Evolutionary conservation across 2,329 filamentous ascomycete species (phyloP).

Genomic region (Alternaria brassicicola): DNA sequence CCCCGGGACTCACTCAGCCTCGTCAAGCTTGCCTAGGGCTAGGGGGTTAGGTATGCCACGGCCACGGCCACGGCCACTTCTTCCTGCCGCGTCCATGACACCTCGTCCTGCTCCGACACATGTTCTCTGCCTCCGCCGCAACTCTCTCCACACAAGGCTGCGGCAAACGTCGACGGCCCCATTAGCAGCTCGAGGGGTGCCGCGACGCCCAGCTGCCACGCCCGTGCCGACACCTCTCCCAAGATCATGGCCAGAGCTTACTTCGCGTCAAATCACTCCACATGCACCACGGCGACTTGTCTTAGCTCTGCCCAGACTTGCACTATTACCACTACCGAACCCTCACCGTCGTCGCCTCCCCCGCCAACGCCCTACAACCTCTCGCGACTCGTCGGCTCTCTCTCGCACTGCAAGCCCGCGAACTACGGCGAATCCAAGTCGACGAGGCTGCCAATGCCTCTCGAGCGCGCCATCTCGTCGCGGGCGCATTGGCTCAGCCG

Average conservation of each 20-base stretch:
- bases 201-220: slow-evolving; percentile 14
- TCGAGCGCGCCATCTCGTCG: slow-evolving; percentile 35
- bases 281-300: slow-evolving; percentile 21
- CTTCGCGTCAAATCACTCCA: slow-evolving; percentile 23
- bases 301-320: slow-evolving; percentile 13
- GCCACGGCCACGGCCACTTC: slow-evolving; percentile 12
- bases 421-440: slow-evolving; percentile 25
- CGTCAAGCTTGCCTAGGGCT: slow-evolving; percentile 3
- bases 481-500: slow-evolving; percentile 45
- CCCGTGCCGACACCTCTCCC: slow-evolving; percentile 17
- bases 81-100: slow-evolving; percentile 10
- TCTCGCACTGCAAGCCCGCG: slow-evolving; percentile 26
- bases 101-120: slow-evolving; percentile 5
- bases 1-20: slow-evolving; percentile 16
- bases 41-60: slow-evolving; percentile 7
- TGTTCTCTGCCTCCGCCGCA: slow-evolving; percentile 5
- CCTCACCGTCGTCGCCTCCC: slow-evolving; percentile 20
- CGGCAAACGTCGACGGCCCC: slow-evolving; percentile 9
- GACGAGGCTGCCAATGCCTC: slow-evolving; percentile 32
- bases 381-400: slow-evolving; percentile 24
- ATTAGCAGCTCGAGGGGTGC: slow-evolving; percentile 8
- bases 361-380: slow-evolving; percentile 23
- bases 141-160: slow-evolving; percentile 4
- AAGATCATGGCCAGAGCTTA: slow-evolving; percentile 31
- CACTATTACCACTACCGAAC: not conserved